Percentiles rank a stretch among this genome's conserved stretches.
phyloP scores from a whole-genome alignment of 164 flowering plant genomes.

The Liriodendron chinense region DNA sequence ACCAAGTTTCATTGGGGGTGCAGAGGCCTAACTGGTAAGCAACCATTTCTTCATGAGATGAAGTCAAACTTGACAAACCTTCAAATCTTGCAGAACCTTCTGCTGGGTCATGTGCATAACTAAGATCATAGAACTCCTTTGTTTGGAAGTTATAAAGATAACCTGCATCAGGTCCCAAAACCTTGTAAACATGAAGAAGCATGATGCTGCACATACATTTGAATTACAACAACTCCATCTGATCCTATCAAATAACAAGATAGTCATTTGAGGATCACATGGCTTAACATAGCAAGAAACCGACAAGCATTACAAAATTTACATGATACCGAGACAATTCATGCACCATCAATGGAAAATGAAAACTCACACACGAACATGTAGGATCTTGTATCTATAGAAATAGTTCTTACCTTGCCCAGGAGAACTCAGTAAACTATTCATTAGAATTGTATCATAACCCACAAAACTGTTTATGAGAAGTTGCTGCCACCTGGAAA shows the following conservation, averaged over 20 bases:
- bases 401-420: constrained; percentile 62
- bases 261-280: background rate
- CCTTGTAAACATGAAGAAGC: background rate
- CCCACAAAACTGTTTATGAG: constrained; percentile 91
- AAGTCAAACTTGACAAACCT: constrained; percentile 45
- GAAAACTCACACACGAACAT: background rate
- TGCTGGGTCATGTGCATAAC: constrained; percentile 70
- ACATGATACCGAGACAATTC: background rate
- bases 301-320: background rate
- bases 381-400: constrained; percentile 1
- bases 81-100: constrained; percentile 69
- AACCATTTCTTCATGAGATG: background rate
- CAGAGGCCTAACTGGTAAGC: background rate
- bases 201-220: background rate
- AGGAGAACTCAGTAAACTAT: constrained; percentile 74
- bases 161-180: constrained; percentile 46
- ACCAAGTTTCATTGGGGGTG: background rate
- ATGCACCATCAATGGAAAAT: background rate
- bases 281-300: background rate
- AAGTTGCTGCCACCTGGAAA: constrained; percentile 91
- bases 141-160: constrained; percentile 87
- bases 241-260: background rate
- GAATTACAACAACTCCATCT: background rate
- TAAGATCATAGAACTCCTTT: constrained; percentile 86
- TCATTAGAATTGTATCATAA: constrained; percentile 94